These are phyloP conservation scores for Blastosporella zonata DNA, from an alignment of 1,284 basidiomycete genomes.

Conservation along the genomic window DNA sequence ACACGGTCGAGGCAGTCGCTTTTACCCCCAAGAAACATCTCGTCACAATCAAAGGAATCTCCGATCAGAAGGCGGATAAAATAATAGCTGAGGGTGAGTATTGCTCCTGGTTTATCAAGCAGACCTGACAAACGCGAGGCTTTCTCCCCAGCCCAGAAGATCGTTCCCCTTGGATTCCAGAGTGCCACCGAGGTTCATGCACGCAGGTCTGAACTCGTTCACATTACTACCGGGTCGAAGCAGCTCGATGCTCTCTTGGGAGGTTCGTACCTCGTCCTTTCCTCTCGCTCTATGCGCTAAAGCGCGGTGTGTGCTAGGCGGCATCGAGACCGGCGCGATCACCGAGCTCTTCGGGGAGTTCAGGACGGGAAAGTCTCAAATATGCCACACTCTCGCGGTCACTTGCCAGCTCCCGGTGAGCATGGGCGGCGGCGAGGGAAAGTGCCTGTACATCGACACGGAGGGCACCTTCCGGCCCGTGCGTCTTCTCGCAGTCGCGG, in stretches of 20 bases:
- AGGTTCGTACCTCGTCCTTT: slow-evolving; percentile 47
- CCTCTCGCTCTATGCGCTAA: slow-evolving; percentile 13
- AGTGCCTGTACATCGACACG: slow-evolving; percentile 98
- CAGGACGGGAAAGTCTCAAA: slow-evolving; percentile 96
- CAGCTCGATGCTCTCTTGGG: slow-evolving; percentile 95
- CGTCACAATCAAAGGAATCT: slow-evolving; percentile 94
- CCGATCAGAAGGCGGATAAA: slow-evolving; percentile 97
- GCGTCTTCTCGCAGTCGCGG: slow-evolving; percentile 91
- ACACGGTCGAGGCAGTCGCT: slow-evolving; percentile 95
- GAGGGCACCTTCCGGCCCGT: slow-evolving; percentile 99
- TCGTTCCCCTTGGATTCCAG: slow-evolving; percentile 96
- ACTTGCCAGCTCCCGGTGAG: slow-evolving; percentile 96
- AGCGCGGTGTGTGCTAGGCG: slow-evolving; percentile 54
- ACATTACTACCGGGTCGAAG: slow-evolving; percentile 96
- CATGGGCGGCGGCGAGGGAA: slow-evolving; percentile 99
- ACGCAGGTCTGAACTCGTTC: slow-evolving; percentile 92
- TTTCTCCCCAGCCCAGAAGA: slow-evolving; percentile 75
- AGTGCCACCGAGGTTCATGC: slow-evolving; percentile 98
- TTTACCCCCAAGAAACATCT: slow-evolving; percentile 97
- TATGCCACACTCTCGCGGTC: slow-evolving; percentile 97
- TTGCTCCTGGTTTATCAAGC: not conserved
- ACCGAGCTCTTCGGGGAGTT: slow-evolving; percentile 99
- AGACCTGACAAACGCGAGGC: slow-evolving; percentile 5
- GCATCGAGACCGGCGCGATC: slow-evolving; percentile 98
- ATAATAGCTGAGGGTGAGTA: slow-evolving; percentile 86